Conservation (phyloP, 2,329 filamentous ascomycete species). For the Didymellaceae sp. region DNA sequence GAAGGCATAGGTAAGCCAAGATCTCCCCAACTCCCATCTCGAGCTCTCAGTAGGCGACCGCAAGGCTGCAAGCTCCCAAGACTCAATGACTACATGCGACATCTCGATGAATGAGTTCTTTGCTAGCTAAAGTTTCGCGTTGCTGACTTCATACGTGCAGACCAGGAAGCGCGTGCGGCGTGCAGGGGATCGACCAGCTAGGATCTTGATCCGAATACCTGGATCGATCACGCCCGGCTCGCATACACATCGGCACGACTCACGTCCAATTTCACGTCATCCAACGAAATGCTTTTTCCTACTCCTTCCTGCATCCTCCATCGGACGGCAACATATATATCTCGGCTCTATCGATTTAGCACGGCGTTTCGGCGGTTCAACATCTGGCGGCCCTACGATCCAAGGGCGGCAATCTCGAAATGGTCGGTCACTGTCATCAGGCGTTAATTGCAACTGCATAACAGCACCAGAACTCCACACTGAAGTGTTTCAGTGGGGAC, state of each 20-base stretch:
- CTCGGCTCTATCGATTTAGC: conserved; percentile 42
- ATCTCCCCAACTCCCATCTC: not conserved
- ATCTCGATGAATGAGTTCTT: conserved; percentile 19
- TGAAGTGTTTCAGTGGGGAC: conserved; percentile 41
- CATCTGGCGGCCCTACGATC: conserved; percentile 28
- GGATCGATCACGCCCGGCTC: conserved; percentile 21
- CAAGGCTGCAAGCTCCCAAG: conserved; percentile 17
- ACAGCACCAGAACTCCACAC: conserved; percentile 41
- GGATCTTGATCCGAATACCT: conserved; percentile 19
- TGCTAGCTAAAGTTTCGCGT: conserved; percentile 23
- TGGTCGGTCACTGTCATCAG: conserved; percentile 26
- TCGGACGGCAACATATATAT: conserved; percentile 21
- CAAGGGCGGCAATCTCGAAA: conserved; percentile 34
- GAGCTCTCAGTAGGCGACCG: not conserved
- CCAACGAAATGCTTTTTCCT: conserved; percentile 15
- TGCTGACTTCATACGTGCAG: conserved; percentile 35
- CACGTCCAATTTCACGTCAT: conserved; percentile 15
- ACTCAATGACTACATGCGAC: conserved; percentile 8
- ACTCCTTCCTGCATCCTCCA: conserved; percentile 16
- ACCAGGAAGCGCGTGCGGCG: conserved; percentile 27
- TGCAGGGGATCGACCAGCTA: conserved; percentile 36
- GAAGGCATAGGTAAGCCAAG: conserved; percentile 50
- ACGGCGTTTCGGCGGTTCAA: conserved; percentile 43
- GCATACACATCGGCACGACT: conserved; percentile 23
- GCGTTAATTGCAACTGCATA: conserved; percentile 32